Evolutionary conservation across 129 eudicot species (phyloP).

Genomic region (Flaveria trinervia): DNA sequence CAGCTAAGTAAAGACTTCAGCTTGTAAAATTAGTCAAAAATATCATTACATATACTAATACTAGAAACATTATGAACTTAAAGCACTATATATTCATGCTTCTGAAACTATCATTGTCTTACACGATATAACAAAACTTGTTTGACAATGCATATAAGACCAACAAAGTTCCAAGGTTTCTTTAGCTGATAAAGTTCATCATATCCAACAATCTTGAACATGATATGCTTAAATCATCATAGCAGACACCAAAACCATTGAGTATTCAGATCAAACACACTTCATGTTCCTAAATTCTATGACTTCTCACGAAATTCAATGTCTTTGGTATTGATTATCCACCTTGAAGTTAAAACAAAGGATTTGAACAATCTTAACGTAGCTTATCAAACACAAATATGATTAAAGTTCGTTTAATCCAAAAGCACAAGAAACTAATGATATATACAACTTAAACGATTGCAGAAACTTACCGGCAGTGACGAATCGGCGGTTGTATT

Average conservation of each 20-base stretch:
- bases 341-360: not conserved
- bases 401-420: too few relatives aligned
- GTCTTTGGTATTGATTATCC: not conserved
- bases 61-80: too few relatives aligned
- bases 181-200: not conserved
- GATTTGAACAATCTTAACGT: not conserved
- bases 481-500: constrained; percentile 65
- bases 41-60: too few relatives aligned
- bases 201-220: not conserved
- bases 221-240: not conserved
- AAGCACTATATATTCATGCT: not conserved
- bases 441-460: not conserved
- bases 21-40: too few relatives aligned
- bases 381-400: too few relatives aligned
- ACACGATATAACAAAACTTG: too few relatives aligned
- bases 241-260: too few relatives aligned
- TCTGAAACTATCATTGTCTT: not conserved
- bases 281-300: not conserved
- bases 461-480: constrained; percentile 46
- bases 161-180: not conserved
- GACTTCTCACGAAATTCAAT: not conserved
- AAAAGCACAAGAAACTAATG: not conserved
- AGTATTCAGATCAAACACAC: too few relatives aligned
- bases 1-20: too few relatives aligned
- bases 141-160: not conserved